A percentile compares a stretch with the other conserved stretches of the same genome.
These are phyloP conservation scores for Rosellinia necatrix DNA, from an alignment of 2,329 filamentous ascomycete species.

Conservation along the genomic window DNA sequence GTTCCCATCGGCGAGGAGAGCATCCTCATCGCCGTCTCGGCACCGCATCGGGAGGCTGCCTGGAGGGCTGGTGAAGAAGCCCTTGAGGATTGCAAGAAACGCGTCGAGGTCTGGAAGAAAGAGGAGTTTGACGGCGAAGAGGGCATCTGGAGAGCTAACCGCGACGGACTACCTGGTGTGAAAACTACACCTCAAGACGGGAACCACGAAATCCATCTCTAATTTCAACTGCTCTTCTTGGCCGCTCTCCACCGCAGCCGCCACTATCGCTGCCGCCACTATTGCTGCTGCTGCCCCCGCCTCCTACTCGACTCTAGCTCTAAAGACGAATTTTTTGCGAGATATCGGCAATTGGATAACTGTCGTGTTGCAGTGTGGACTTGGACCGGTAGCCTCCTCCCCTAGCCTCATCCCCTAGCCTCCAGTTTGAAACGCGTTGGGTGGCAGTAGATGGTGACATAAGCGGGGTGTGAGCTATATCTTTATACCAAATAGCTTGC, in stretches of 20 bases:
- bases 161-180: constrained; percentile 68
- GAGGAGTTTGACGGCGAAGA: constrained; percentile 83
- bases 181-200: constrained; percentile 40
- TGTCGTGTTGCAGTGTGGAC: too few species aligned
- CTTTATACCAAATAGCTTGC: background rate
- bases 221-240: background rate
- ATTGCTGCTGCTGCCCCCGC: too few species aligned
- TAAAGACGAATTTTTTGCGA: too few species aligned
- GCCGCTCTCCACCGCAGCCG: too few species aligned
- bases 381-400: too few species aligned
- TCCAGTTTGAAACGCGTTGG: background rate
- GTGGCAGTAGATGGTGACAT: background rate
- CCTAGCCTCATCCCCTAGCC: too few species aligned
- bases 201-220: background rate
- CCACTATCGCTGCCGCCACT: too few species aligned
- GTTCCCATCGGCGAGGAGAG: constrained; percentile 94
- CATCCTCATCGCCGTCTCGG: constrained; percentile 84
- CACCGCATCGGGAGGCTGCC: constrained; percentile 80
- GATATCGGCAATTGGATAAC: too few species aligned
- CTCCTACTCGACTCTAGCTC: too few species aligned
- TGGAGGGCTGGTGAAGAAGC: constrained; percentile 91
- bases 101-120: constrained; percentile 93
- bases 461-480: background rate
- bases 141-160: constrained; percentile 86
- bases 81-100: constrained; percentile 81